Conservation (phyloP, 768 basidiomycete species). For the Suillus sp. region DNA sequence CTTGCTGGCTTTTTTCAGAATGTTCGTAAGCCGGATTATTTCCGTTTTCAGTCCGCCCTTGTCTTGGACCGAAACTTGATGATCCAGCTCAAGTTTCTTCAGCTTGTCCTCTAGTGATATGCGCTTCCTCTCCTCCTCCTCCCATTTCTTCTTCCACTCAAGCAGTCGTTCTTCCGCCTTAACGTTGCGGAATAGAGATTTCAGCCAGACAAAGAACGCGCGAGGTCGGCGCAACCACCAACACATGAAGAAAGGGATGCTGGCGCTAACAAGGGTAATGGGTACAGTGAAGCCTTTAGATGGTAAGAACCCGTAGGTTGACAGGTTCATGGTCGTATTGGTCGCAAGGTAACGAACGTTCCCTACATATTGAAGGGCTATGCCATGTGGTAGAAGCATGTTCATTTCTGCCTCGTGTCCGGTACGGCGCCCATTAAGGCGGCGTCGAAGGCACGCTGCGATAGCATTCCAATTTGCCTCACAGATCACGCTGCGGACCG, state of each 20-base stretch:
- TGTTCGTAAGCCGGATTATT: constrained; percentile 15
- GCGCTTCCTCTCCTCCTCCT: constrained; percentile 24
- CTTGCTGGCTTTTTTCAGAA: constrained; percentile 13
- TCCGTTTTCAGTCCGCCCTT: constrained; percentile 25
- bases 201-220: background rate
- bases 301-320: constrained; percentile 29
- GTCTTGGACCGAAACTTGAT: constrained; percentile 15
- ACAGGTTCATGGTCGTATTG: constrained; percentile 33
- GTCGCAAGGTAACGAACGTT: constrained; percentile 22
- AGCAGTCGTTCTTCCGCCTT: background rate
- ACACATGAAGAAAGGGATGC: constrained; percentile 27
- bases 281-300: constrained; percentile 32
- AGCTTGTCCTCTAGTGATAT: constrained; percentile 16
- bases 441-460: constrained; percentile 24
- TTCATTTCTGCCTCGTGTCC: constrained; percentile 9
- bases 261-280: constrained; percentile 26
- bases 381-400: constrained; percentile 30
- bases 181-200: background rate
- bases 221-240: constrained; percentile 19
- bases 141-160: constrained; percentile 18
- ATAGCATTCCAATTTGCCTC: constrained; percentile 15
- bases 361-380: constrained; percentile 24
- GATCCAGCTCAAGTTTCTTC: constrained; percentile 22
- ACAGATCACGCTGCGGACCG: constrained; percentile 6
- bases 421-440: constrained; percentile 21